Percentiles rank a stretch among this genome's conserved stretches.
phyloP scores from a whole-genome alignment of 495 filamentous ascomycete species.

The Aspergillus baeticus region DNA sequence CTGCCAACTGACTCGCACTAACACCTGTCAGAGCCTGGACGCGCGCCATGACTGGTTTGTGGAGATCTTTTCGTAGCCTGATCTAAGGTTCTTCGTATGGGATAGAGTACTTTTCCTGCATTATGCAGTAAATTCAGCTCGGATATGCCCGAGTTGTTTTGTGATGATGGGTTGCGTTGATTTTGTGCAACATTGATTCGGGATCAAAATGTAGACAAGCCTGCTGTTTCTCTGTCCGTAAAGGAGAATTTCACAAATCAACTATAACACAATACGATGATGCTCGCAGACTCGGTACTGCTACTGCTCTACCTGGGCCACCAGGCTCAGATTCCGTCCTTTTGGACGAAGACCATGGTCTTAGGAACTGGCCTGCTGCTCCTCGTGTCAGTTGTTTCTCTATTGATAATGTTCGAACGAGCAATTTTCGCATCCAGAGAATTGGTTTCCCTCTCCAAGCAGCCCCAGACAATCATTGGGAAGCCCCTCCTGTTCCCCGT shows the following conservation, averaged over 20 bases:
- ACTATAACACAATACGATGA: too few species aligned
- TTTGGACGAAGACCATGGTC: background rate
- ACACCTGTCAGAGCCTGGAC: background rate
- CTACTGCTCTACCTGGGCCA: constrained; percentile 4
- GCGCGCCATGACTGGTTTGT: background rate
- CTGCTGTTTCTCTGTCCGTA: too few species aligned
- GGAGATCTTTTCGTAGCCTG: background rate
- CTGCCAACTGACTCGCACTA: background rate
- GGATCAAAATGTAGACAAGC: too few species aligned
- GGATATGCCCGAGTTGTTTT: background rate
- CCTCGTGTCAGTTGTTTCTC: background rate
- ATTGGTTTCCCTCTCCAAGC: constrained; percentile 9
- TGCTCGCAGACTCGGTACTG: background rate
- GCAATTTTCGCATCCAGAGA: background rate
- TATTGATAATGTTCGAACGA: background rate
- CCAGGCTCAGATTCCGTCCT: background rate
- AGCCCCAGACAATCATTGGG: constrained; percentile 9
- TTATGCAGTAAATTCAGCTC: constrained; percentile 1
- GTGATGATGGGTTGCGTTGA: background rate
- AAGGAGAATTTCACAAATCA: background rate
- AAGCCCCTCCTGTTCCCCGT: constrained; percentile 18
- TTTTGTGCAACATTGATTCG: background rate
- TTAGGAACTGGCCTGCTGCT: background rate
- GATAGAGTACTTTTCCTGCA: background rate
- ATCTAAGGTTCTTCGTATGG: background rate